Evolutionary conservation across 1,284 basidiomycete species (phyloP), one percentile per base, ranked within the genome.

Genomic region (Fomitopsis pinicola): DNA sequence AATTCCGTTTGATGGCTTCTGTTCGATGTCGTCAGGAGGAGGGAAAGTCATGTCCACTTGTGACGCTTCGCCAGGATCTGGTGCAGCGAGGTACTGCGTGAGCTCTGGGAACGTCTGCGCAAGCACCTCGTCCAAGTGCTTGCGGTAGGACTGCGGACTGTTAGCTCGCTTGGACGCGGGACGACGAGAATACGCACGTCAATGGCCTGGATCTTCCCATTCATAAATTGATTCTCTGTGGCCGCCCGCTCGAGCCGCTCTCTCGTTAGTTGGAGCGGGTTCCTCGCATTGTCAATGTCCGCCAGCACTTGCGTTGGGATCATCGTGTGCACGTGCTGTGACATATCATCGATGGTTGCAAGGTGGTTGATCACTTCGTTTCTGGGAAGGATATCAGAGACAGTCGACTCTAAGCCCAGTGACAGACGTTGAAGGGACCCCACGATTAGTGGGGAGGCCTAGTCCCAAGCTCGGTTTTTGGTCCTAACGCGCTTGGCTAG

Each of bases 191-290:
- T 17, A 75, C 82, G 68, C 66, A 92, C 91, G 58, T 84, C 80
- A 35, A 94, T 81, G 3, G 90, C 89, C 50, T 83, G 80, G 50
- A 94, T 87, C 69, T 93, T 93, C n/a, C 89, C 92, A 71, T 93
- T 92, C 83, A 93, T 91, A 68, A 92, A 93, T 72, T 92, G 90
- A 71, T 94, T 94, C 75, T 93, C 91, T 1, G 89, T 89, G 26
- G 91, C 88, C 0, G 90, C 84, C 56, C 91, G 81, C 72, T 94
- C 91, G 14, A 93, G 72, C 53, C 87, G 79, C 63, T 93, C 89
- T 63, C 85, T 84, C 12, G 91, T 93, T 63, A 92, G 78, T 67
- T 85, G 82, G 83, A 91, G 88, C 2, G 91, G 91, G 69, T 94
- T 93, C 60, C 85, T 82, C 10, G 87, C 80, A 66, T 85, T 86